These are phyloP conservation scores for Trifolium dubium DNA, from an alignment of 306 rosid species.

Conservation along the genomic window DNA sequence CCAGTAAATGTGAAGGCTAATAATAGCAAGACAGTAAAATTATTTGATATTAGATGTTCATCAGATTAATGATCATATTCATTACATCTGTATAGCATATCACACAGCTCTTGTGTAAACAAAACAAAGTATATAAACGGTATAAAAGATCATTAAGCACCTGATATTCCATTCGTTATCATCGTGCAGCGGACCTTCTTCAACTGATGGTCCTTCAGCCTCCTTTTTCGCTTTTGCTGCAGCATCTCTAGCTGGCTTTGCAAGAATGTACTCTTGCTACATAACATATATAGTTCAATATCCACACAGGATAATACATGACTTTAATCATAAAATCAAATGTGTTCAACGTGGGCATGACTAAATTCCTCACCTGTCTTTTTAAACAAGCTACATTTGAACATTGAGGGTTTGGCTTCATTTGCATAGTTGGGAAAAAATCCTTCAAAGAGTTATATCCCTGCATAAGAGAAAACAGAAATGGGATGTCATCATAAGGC, in stretches of 20 bases:
- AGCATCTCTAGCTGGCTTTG: slow-evolving; percentile 88
- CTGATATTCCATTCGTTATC: slow-evolving; percentile 99
- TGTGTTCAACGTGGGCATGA: slow-evolving; percentile 26
- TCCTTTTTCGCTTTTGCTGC: slow-evolving; percentile 83
- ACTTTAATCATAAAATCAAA: slow-evolving; percentile 25
- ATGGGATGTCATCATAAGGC: slow-evolving; percentile 10
- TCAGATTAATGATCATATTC: slow-evolving; percentile 16
- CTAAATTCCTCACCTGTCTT: slow-evolving; percentile 67
- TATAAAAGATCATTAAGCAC: slow-evolving; percentile 51
- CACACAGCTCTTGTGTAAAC: slow-evolving; percentile 7
- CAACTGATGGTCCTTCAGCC: slow-evolving; percentile 59
- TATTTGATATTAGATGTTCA: slow-evolving; percentile 17
- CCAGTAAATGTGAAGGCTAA: slow-evolving; percentile 28
- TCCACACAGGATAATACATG: slow-evolving; percentile 6
- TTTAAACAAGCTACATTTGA: slow-evolving; percentile 81
- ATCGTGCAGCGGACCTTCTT: slow-evolving; percentile 73
- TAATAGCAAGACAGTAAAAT: slow-evolving; percentile 8
- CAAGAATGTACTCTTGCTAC: slow-evolving; percentile 78
- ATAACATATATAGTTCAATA: slow-evolving; percentile 31
- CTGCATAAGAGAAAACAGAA: slow-evolving; percentile 53
- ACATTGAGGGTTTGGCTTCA: slow-evolving; percentile 99
- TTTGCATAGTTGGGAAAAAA: slow-evolving; percentile 96
- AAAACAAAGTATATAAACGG: neutral
- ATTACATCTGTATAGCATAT: slow-evolving; percentile 24
- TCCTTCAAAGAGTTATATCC: slow-evolving; percentile 98